Evolutionary conservation across 2,329 filamentous ascomycete genomes (phyloP).

Genomic region (Exophiala phaeomuriformis): DNA sequence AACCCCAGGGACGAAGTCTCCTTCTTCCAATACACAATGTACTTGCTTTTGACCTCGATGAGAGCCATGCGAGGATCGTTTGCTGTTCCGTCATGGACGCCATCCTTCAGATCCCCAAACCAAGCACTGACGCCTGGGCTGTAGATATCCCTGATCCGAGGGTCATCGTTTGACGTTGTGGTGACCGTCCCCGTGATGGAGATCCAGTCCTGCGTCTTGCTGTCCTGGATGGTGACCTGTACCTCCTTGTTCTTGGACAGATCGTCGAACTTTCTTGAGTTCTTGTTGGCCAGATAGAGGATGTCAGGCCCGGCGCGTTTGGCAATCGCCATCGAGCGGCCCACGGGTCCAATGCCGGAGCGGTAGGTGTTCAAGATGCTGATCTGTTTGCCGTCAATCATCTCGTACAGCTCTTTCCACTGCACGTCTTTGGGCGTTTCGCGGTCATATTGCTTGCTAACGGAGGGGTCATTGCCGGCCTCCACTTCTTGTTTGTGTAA

Average conservation of each 20-base stretch:
- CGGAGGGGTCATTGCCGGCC: constrained; percentile 41
- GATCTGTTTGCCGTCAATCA: constrained; percentile 43
- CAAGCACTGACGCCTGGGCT: constrained; percentile 37
- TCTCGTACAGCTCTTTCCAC: constrained; percentile 42
- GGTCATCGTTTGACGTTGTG: constrained; percentile 39
- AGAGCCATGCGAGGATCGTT: constrained; percentile 44
- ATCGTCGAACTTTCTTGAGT: constrained; percentile 44
- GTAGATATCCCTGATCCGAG: constrained; percentile 45
- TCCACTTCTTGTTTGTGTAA: constrained; percentile 33
- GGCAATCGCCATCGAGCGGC: constrained; percentile 44
- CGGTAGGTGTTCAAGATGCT: constrained; percentile 27
- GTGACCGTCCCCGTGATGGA: constrained; percentile 40
- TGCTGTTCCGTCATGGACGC: constrained; percentile 40
- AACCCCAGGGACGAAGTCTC: constrained; percentile 33
- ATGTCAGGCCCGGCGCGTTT: constrained; percentile 42
- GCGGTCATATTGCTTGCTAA: constrained; percentile 45
- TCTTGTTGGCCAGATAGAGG: constrained; percentile 44
- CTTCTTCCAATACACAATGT: constrained; percentile 37
- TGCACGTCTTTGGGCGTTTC: constrained; percentile 40
- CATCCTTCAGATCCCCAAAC: constrained; percentile 47
- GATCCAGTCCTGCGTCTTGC: constrained; percentile 43
- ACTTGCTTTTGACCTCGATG: constrained; percentile 37
- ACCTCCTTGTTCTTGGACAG: constrained; percentile 38
- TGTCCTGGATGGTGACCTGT: constrained; percentile 43
- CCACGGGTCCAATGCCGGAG: constrained; percentile 22